Evolutionary conservation across 257 asterid genomes (phyloP), one percentile per base, ranked within the genome.

Genomic region (Henckelia pumila): DNA sequence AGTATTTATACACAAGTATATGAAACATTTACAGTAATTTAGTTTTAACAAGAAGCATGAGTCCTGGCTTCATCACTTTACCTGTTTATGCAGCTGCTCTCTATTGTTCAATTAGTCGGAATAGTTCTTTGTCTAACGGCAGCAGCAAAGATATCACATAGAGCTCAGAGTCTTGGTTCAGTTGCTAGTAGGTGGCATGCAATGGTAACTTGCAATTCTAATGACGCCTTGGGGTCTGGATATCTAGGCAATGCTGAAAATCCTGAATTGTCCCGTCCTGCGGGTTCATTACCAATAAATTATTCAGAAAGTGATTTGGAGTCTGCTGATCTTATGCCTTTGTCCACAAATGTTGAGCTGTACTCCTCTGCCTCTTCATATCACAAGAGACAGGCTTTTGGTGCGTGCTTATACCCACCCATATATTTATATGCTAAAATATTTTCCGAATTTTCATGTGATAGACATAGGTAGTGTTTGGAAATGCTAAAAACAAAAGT

Each of bases 181-280:
- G 67, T 86, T 59, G 95, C 96, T 64, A 86, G 97, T 80, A 82
- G 89, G 76, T 91, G 97, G 97, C 97, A 91, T 75, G 90, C 90
- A 47, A 68, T 85, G 58, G 85, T 76, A 56, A 86, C 93, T 49
- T 83, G 93, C 81, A 88, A 75, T 75, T 77, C 86, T 37, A 76
- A 75, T 52, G 93, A 86, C 56, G 67, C 70, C 73, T 67, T 76
- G 11, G 75, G 62, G 14, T 77, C 87, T 13, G 85, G 80, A 29
- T 59, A 56, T 73, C 59, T 77, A 53, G 77, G 76, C 60, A 77
- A 63, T 61, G 75, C 71, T 56, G 85, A 85, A 67, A 81, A 80
- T 67, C 66, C 65, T 64, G 89, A 84, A 25, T 22, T 26, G 29
- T 64, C 78, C 44, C 74, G 64, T 61, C 75, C 79, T 4, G 37